A percentile compares a stretch with the other conserved stretches of the same genome.
Conservation (phyloP, 1,284 basidiomycete species). For the Ustilago bromivora region DNA sequence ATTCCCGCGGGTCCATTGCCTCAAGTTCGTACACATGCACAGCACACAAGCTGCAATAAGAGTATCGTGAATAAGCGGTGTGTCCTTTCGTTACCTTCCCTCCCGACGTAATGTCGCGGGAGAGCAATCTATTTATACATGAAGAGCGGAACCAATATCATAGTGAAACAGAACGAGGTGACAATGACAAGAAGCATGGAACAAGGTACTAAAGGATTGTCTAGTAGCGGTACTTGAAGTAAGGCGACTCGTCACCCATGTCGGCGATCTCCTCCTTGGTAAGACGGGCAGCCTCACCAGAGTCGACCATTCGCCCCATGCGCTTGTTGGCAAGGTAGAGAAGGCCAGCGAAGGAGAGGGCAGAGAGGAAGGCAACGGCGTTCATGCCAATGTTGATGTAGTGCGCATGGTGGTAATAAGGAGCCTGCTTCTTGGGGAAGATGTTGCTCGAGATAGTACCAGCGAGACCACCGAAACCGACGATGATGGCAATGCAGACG, state of each 20-base stretch:
- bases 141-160: conserved; percentile 6
- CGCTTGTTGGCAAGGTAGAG: conserved; percentile 45
- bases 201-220: conserved; percentile 1
- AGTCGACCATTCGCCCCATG: conserved; percentile 55
- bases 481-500: conserved; percentile 57
- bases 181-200: conserved; percentile 10
- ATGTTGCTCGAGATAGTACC: conserved; percentile 59
- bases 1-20: not conserved
- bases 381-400: conserved; percentile 58
- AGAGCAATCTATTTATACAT: conserved; percentile 35
- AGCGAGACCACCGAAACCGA: conserved; percentile 57
- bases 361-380: conserved; percentile 42
- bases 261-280: conserved; percentile 49
- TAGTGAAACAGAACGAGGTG: conserved; percentile 3
- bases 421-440: conserved; percentile 54
- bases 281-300: conserved; percentile 47
- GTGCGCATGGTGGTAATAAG: conserved; percentile 54
- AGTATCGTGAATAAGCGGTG: not conserved
- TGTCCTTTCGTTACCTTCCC: conserved; percentile 20
- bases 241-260: conserved; percentile 58
- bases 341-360: conserved; percentile 45
- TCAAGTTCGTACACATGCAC: not conserved
- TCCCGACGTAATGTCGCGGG: not conserved
- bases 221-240: conserved; percentile 61
- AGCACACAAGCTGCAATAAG: not conserved